Base-by-base conservation (phyloP, 441 rosid species). In the Croton setiger region DNA sequence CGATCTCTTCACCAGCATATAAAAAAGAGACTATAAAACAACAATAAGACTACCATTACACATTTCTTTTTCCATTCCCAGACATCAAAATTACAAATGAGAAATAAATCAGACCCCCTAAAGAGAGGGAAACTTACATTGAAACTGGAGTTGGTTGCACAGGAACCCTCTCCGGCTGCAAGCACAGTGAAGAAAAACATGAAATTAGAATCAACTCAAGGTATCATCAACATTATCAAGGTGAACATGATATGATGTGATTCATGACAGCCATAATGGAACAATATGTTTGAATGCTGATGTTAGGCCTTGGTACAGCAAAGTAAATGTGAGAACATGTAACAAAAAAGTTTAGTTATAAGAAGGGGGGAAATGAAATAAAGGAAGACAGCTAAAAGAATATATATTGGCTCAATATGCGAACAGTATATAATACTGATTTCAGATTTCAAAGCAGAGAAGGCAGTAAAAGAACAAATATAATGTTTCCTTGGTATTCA, bases 141-240 rank as follows among this genome's bases (percentile, higher is more conserved):
- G 97, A 85, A 75, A 90, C 85, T n/a, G 99, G 98, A 76, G 86
- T 82, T 48, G 96, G 84, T 78, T 88, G 93, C 71, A 75, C 67
- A 17, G 88, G 77, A 57, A 83, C 91, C 80, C 85, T 86, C 66
- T 85, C 86, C 61, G 83, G 80, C 99, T 95, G 97, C 90, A 86
- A 11, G 27, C 79, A 63, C 4, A 64, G 54, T 37, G 51, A 75
- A 70, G 56, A n/a, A 55, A 70, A 56, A 65, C 17, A 53, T 4
- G 55, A 70, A 36, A n/a, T 51, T 39, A 58, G 12, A 15, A 70
- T 66, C 44, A 27, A 77, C 67, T 15, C 63, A 53, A 58, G 45
- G n/a, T 12, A 76, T 15, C 60, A 56, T 8, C 52, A 60, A 67
- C 4, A 7, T 17, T 7, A 51, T 36, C 14, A 27, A 27, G 18